Base-by-base conservation (phyloP, 164 flowering plant genomes). In the Vitis rupestris region DNA sequence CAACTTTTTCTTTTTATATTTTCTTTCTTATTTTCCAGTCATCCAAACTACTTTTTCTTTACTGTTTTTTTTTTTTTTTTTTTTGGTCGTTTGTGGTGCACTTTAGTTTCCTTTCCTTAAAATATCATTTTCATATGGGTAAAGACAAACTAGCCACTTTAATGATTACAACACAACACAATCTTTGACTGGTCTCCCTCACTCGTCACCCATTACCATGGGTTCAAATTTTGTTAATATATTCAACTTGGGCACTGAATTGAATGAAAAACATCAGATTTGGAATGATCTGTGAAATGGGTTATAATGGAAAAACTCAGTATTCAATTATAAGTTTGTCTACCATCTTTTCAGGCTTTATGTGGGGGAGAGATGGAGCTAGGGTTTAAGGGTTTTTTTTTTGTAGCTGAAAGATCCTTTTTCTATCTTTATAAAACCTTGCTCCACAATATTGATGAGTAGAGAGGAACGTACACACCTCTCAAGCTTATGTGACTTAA, bases 151-250 rank as follows among this genome's bases (percentile, higher is more conserved):
- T 63, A 12, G 37, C 53, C 44, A 68, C 85, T 82, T 79, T 82
- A 82, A 82, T 79, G 72, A 77, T 82, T 71, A 68, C 74, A 37
- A 6, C 44, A 37, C 9, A 58, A 65, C 74, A 58, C 78, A 75
- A 82, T 82, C 82, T 77, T 82, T 82, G 85, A 82, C 85, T 71
- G 78, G 67, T 74, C 75, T 51, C 69, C 50, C 63, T 37, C 67
- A 56, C 72, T 49, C 67, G 30, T 29, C 11, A 37, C 0, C 44
- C 44, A 37, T 37, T 3, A 37, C 44, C 4, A 37, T 37, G 44
- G 4, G 44, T 37, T 37, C 44, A 37, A 37, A 37, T 37, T 37
- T 37, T 37, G 44, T 37, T 37, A 37, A 37, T 37, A 37, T 3
- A 37, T 37, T 37, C 44, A 37, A 37, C 44, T 37, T 37, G 44